phyloP scores from a whole-genome alignment of 2,329 filamentous ascomycete genomes.

The Geoglossum cookeanum region DNA sequence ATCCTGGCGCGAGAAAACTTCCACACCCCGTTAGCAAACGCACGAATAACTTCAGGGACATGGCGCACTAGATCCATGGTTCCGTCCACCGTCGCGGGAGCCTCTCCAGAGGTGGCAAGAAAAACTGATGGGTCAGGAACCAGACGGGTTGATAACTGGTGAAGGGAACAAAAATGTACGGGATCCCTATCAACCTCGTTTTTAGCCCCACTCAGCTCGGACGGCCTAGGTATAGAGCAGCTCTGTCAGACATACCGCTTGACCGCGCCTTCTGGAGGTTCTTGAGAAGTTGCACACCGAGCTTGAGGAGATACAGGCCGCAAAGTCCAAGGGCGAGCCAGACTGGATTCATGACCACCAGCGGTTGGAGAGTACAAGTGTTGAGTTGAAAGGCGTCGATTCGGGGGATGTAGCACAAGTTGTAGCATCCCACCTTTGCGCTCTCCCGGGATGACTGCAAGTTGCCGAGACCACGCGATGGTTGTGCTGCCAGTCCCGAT shows the following conservation, averaged over 20 bases:
- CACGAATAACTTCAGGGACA: not conserved
- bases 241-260: not conserved
- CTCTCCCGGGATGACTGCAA: too few relatives aligned
- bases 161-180: not conserved
- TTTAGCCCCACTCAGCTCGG: too few relatives aligned
- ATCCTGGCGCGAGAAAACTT: not conserved
- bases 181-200: not conserved
- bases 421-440: too few relatives aligned
- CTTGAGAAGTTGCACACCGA: not conserved
- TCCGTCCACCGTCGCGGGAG: not conserved
- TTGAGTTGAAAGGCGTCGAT: not conserved
- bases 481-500: too few relatives aligned
- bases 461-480: too few relatives aligned
- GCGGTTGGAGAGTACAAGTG: not conserved
- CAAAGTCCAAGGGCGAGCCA: not conserved
- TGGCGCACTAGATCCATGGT: not conserved
- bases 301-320: not conserved
- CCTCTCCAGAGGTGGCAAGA: not conserved
- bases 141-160: not conserved
- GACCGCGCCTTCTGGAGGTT: not conserved
- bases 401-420: too few relatives aligned
- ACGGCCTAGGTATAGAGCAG: too few relatives aligned
- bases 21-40: not conserved
- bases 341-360: not conserved
- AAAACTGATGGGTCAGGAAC: not conserved